Evolutionary conservation across 2,329 filamentous ascomycete genomes (phyloP).

Genomic region (Pezizomycotina sp.): DNA sequence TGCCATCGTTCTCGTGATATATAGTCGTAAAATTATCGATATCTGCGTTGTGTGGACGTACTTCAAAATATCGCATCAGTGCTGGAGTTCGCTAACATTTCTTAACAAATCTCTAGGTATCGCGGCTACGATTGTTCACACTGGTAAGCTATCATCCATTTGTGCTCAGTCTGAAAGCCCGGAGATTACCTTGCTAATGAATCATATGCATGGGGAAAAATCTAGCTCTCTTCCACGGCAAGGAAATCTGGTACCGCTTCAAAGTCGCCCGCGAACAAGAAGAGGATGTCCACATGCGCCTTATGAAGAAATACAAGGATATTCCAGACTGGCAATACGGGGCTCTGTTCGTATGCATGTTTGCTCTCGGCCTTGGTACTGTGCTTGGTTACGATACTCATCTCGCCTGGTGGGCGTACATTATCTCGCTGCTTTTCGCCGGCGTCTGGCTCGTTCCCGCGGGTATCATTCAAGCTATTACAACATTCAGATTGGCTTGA

Average conservation of each 20-base stretch:
- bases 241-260: constrained; percentile 36
- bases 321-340: constrained; percentile 31
- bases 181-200: no score
- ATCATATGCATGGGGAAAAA: no score
- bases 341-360: constrained; percentile 39
- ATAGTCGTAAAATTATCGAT: no score
- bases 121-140: constrained; percentile 43
- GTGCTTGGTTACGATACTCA: constrained; percentile 29
- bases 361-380: constrained; percentile 26
- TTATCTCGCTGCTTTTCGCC: constrained; percentile 42
- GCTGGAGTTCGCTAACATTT: no score
- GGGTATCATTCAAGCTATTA: constrained; percentile 45
- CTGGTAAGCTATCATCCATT: no score
- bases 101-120: no score
- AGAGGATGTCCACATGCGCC: constrained; percentile 27
- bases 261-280: constrained; percentile 25
- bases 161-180: no score
- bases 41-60: no score
- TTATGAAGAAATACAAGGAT: constrained; percentile 27
- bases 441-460: constrained; percentile 44
- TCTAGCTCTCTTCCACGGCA: constrained; percentile 40
- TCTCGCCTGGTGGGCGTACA: constrained; percentile 33
- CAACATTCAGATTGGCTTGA: constrained; percentile 42
- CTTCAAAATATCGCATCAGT: no score
- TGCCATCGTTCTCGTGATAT: no score